These are phyloP conservation scores for Jimgerdemannia flammicorona DNA, from an alignment of 192 early-diverging fungal genomes.

Conservation along the genomic window DNA sequence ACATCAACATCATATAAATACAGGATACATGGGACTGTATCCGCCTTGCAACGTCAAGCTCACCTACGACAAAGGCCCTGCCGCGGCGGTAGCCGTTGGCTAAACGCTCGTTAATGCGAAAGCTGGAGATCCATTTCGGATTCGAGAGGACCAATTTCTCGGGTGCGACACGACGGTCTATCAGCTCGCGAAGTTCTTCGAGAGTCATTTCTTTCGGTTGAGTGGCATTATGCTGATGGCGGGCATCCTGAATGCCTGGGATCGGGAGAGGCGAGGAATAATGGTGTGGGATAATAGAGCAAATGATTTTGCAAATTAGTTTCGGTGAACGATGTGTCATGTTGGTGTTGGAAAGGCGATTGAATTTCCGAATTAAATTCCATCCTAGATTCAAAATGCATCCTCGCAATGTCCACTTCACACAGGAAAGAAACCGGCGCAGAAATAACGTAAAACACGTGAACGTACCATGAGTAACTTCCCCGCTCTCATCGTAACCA, in stretches of 20 bases:
- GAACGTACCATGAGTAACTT: background rate
- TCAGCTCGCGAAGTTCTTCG: constrained; percentile 7
- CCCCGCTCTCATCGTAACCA: background rate
- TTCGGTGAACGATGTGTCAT: too few species aligned
- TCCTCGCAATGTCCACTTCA: too few species aligned
- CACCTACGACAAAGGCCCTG: constrained; percentile 27
- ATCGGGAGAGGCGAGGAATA: too few species aligned
- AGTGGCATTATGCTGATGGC: background rate
- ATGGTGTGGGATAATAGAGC: too few species aligned
- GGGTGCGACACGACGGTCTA: background rate
- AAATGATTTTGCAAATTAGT: too few species aligned
- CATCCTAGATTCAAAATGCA: too few species aligned
- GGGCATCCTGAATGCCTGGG: background rate
- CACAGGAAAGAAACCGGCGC: too few species aligned
- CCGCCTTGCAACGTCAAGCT: background rate
- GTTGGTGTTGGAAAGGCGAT: too few species aligned
- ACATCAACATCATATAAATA: too few species aligned
- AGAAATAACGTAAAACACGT: too few species aligned
- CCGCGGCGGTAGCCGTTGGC: constrained; percentile 26
- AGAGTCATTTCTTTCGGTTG: background rate
- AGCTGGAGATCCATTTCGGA: constrained; percentile 18
- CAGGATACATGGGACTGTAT: too few species aligned
- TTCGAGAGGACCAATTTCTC: constrained; percentile 6
- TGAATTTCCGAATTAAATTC: too few species aligned
- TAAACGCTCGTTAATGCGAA: constrained; percentile 29